These are phyloP conservation scores for Mariannaea sp. DNA, from an alignment of 2,329 filamentous ascomycete species.

Conservation along the genomic window DNA sequence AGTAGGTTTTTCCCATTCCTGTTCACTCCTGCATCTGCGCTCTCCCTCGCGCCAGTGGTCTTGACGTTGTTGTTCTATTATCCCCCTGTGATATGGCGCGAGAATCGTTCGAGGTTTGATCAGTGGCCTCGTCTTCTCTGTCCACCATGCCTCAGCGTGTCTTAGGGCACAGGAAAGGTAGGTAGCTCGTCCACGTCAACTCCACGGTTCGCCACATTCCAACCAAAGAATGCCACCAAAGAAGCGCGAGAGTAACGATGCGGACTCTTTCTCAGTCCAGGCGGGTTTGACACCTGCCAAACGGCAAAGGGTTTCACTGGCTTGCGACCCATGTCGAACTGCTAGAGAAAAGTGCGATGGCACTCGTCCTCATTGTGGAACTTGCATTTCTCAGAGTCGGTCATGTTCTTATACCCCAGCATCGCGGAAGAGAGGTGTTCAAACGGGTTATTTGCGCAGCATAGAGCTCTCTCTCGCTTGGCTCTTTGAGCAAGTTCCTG, in stretches of 20 bases:
- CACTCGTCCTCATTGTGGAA: conserved; percentile 66
- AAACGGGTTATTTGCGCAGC: conserved; percentile 78
- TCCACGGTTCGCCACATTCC: conserved; percentile 17
- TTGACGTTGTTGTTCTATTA: conserved; percentile 4
- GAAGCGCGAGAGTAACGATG: conserved; percentile 40
- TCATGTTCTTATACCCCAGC: conserved; percentile 73
- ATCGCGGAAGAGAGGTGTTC: conserved; percentile 77
- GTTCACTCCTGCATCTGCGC: conserved; percentile 16
- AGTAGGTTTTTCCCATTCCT: conserved; percentile 15
- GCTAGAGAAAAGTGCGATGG: conserved; percentile 77
- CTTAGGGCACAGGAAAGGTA: conserved; percentile 33
- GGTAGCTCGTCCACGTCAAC: conserved; percentile 21
- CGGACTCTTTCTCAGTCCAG: conserved; percentile 33
- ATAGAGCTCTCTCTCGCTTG: conserved; percentile 72
- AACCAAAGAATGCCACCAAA: conserved; percentile 46
- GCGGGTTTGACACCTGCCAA: conserved; percentile 47
- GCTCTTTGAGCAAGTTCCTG: conserved; percentile 65
- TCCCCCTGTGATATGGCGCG: conserved; percentile 32
- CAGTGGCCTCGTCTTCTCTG: conserved; percentile 13
- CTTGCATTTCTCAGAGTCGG: conserved; percentile 66
- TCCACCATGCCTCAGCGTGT: conserved; percentile 34
- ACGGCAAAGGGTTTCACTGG: conserved; percentile 68
- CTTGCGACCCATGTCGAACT: conserved; percentile 70
- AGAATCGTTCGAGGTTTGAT: conserved; percentile 25
- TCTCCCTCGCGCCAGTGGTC: conserved; percentile 24